Evolutionary conservation across 768 basidiomycete species (phyloP), one percentile per base, ranked within the genome.

Genomic region (Naganishia onofrii): DNA sequence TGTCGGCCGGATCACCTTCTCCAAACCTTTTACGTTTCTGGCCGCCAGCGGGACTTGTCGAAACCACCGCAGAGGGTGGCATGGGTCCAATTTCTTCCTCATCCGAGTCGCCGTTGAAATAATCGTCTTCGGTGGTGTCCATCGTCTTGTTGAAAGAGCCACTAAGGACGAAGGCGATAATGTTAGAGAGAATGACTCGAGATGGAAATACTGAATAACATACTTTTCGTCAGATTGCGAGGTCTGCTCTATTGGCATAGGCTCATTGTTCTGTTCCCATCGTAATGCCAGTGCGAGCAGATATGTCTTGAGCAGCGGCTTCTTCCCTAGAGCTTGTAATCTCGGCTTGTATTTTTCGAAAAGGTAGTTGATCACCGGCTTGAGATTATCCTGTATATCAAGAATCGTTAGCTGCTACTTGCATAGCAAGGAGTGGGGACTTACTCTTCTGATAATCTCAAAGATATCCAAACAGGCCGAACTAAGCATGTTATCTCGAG

Each of bases 401-500:
- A 66, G 48, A 19, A 54, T 6, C 17, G 42, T 26, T n/a, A 63
- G 52, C 13, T 54, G 36, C 0, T 42, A 4, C 21, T 51, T n/a
- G n/a, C 21, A 23, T 6, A 15, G 7, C 29, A 3, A 67, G 5
- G 5, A 38, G 19, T 6, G 54, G 48, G 55, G 23, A 81, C 86
- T 72, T 72, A 94, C 93, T 83, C 87, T 86, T 67, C 93, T 88
- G 81, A 98, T 90, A 74, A 87, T 86, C 75, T 99, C 96, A 76
- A 98, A 93, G 72, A 91, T 90, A 79, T 98, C 96, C 80, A 96
- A 89, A 84, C 93, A 97, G 46, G 93, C 92, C 75, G 93, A 93
- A 75, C 89, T 91, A 67, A 99, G 83, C 71, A 99, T 85, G 82
- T 94, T 99, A 80, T 99, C 96, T 69, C 91, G 85, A 66, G 85